phyloP scores from a whole-genome alignment of 805 yeast genomes.

The Barnettozyma wickerhamii region DNA sequence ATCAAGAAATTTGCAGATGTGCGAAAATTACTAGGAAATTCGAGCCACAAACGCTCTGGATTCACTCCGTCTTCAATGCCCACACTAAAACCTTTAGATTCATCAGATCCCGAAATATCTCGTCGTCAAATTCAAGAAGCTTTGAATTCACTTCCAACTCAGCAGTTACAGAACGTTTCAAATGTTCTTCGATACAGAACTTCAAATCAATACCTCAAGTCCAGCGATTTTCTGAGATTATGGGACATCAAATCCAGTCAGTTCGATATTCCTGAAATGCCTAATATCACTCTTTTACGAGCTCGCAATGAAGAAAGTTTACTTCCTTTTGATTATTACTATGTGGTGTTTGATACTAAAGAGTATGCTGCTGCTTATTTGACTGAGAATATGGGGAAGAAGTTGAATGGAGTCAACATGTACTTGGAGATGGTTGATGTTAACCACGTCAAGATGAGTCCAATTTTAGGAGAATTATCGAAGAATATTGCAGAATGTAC shows the following conservation, averaged over 20 bases:
- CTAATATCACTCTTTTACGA: slow-evolving; percentile 39
- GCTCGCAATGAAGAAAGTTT: slow-evolving; percentile 45
- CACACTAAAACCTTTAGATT: too few relatives aligned
- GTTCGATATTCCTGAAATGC: slow-evolving; percentile 26
- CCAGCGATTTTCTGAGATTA: slow-evolving; percentile 36
- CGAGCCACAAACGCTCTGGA: too few relatives aligned
- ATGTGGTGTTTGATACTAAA: slow-evolving; percentile 43
- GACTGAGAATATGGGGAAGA: slow-evolving; percentile 44
- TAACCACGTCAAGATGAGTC: slow-evolving; percentile 2
- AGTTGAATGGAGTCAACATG: slow-evolving; percentile 46
- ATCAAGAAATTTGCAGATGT: neutral
- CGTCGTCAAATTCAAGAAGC: too few relatives aligned
- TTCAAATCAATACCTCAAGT: slow-evolving; percentile 33
- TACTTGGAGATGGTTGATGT: slow-evolving; percentile 41
- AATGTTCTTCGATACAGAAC: slow-evolving; percentile 37
- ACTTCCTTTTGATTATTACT: slow-evolving; percentile 44
- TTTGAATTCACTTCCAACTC: neutral
- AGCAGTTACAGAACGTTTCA: slow-evolving; percentile 12
- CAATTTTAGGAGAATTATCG: neutral
- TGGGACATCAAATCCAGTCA: slow-evolving; percentile 27
- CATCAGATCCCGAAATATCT: too few relatives aligned
- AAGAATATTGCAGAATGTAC: too few relatives aligned
- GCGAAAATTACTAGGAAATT: too few relatives aligned
- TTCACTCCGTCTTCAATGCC: neutral
- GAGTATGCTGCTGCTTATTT: slow-evolving; percentile 49